Conservation (phyloP, 2,329 filamentous ascomycete species). For the Penicillium sp. region DNA sequence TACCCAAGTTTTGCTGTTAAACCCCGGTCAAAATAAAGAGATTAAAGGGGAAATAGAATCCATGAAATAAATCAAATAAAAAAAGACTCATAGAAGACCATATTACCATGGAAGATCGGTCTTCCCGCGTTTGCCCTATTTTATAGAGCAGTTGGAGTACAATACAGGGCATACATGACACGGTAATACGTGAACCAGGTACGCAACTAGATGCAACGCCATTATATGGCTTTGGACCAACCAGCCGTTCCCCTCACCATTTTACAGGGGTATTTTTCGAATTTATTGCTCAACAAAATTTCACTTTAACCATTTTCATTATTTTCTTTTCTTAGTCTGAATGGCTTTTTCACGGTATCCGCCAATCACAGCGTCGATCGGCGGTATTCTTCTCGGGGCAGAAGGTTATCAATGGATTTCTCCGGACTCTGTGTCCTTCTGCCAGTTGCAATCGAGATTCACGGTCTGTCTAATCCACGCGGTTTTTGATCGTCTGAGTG, state of each 20-base stretch:
- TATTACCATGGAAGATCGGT: neutral
- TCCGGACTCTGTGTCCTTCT: slow-evolving; percentile 20
- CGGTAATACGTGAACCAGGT: slow-evolving; percentile 20
- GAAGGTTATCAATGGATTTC: slow-evolving; percentile 28
- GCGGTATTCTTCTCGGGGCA: slow-evolving; percentile 16
- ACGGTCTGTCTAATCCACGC: slow-evolving; percentile 22
- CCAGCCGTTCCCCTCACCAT: slow-evolving; percentile 29
- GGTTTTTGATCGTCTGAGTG: slow-evolving; percentile 19
- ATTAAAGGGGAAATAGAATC: neutral
- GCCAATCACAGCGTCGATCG: slow-evolving; percentile 19
- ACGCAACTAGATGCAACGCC: slow-evolving; percentile 25
- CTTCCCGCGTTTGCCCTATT: slow-evolving; percentile 10
- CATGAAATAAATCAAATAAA: neutral
- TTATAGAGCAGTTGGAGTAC: neutral
- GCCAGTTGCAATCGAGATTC: slow-evolving; percentile 29
- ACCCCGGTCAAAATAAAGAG: neutral
- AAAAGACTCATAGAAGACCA: neutral
- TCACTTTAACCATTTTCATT: neutral
- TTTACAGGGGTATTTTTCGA: slow-evolving; percentile 18
- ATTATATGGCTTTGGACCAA: slow-evolving; percentile 31
- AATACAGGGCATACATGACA: neutral
- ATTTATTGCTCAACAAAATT: slow-evolving; percentile 6
- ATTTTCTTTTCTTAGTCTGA: slow-evolving; percentile 17
- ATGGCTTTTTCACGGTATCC: slow-evolving; percentile 14
- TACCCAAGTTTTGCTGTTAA: neutral